Evolutionary conservation across 2,329 filamentous ascomycete genomes (phyloP), one percentile per base, ranked within the genome.

Genomic region (Colletotrichum lini): DNA sequence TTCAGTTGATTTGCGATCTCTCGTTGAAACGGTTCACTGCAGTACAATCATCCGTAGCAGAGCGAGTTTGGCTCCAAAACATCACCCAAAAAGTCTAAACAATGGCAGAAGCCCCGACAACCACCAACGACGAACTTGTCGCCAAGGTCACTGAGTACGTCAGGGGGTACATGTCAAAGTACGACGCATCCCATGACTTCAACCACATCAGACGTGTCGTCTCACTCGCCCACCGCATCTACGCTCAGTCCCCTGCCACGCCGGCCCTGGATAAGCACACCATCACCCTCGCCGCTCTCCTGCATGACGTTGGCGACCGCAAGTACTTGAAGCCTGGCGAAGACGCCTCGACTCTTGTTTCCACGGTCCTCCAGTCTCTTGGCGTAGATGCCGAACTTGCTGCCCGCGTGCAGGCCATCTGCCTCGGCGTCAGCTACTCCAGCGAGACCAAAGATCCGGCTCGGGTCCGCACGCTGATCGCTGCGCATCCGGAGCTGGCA

Each of bases 151-250:
- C 89, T 21, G 82, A 83, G 56, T 93, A 92, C 79, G 91, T 94
- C 64, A 54, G 90, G 77, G 83, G 86, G 52, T 94, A 93, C 84
- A 96, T 95, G 92, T 85, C 89, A 56, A 86, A 89, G 73, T 94
- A 94, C 82, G 95, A 98, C 82, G 90, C 90, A 62, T 97, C 94
- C 2, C 95, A 98, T 84, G 94, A 97, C 84, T 97, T 94, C 84
- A 85, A 89, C 67, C 95, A 98, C 81, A 93, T 98, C 77, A 85
- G 90, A 73, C 92, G 95, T 64, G 95, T 98, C 26, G 83, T 95
- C 26, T 87, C 88, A n/a, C 88, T 96, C 45, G 89, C 94, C 8
- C 89, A 89, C 56, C 84, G 88, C 75, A 92, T 95, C 73, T 77
- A 84, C 59, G 26, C 73, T 23, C 52, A 58, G 6, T 75, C 79